These are phyloP conservation scores for Malassezia restricta DNA, from an alignment of 1,284 basidiomycete genomes.

Conservation along the genomic window DNA sequence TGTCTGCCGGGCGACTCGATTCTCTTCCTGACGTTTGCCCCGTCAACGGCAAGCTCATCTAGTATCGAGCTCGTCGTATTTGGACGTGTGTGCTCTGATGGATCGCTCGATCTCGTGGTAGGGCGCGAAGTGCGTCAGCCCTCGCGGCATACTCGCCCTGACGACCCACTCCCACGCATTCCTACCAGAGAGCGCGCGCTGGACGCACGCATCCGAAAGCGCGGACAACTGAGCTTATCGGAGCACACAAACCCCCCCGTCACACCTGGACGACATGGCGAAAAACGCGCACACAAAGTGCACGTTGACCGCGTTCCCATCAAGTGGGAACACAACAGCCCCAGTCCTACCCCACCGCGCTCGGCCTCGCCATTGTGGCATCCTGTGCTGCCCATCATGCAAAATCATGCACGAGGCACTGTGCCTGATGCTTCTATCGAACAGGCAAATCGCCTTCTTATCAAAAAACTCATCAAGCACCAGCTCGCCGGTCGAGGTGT, in stretches of 20 bases:
- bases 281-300: conserved; percentile 4
- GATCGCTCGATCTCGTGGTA: background rate
- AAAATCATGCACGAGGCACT: background rate
- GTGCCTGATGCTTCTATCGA: conserved; percentile 1
- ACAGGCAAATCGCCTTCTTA: conserved; percentile 14
- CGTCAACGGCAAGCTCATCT: background rate
- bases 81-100: background rate
- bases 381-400: background rate
- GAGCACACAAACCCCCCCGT: background rate
- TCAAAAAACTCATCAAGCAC: conserved; percentile 25
- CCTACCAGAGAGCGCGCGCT: background rate
- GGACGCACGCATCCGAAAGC: conserved; percentile 8
- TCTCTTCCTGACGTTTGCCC: background rate
- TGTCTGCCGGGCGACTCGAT: conserved; percentile 10
- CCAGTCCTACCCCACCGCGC: background rate
- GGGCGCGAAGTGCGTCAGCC: background rate
- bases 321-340: background rate
- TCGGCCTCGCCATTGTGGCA: background rate
- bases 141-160: conserved; percentile 17
- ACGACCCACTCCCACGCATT: conserved; percentile 32
- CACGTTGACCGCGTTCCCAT: background rate
- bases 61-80: conserved; percentile 22
- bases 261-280: conserved; percentile 8
- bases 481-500: conserved; percentile 21
- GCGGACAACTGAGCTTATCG: background rate